Conservation (phyloP, 768 basidiomycete genomes). For the Leccinum variicolor region DNA sequence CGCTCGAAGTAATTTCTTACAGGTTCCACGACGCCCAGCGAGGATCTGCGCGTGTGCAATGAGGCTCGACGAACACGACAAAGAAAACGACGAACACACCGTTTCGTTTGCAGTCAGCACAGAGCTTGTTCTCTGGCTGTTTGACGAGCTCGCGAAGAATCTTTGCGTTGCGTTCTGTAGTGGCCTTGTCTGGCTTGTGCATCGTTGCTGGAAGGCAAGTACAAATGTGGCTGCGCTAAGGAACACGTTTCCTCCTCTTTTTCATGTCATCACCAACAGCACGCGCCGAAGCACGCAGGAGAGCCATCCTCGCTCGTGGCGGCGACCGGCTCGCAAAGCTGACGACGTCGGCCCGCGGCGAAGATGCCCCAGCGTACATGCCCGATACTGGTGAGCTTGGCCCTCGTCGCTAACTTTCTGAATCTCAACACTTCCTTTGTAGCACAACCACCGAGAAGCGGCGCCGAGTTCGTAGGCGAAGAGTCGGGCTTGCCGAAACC, state of each 20-base stretch:
- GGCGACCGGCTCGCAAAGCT: constrained; percentile 75
- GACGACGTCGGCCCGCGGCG: constrained; percentile 70
- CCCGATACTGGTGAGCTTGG: constrained; percentile 38
- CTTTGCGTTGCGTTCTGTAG: constrained; percentile 73
- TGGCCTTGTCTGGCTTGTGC: constrained; percentile 75
- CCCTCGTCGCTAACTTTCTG: background rate
- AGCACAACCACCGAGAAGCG: constrained; percentile 14
- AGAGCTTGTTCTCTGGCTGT: constrained; percentile 86
- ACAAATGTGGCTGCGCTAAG: too few relatives aligned
- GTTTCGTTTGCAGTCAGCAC: constrained; percentile 96
- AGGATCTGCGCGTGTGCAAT: constrained; percentile 57
- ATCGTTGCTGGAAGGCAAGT: constrained; percentile 25
- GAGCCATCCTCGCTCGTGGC: constrained; percentile 71
- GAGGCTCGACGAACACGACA: background rate
- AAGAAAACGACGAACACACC: constrained; percentile 47
- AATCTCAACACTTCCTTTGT: background rate
- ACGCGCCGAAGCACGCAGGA: constrained; percentile 73
- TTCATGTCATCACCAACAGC: constrained; percentile 49
- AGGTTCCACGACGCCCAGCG: constrained; percentile 99
- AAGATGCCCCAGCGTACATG: constrained; percentile 57
- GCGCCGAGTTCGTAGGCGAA: constrained; percentile 37
- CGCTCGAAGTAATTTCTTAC: constrained; percentile 38
- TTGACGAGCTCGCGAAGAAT: constrained; percentile 87
- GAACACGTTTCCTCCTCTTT: constrained; percentile 8
- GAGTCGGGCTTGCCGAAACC: constrained; percentile 29